These are phyloP conservation scores for Amborella trichopoda DNA, from an alignment of 164 flowering plant species.

Conservation along the genomic window DNA sequence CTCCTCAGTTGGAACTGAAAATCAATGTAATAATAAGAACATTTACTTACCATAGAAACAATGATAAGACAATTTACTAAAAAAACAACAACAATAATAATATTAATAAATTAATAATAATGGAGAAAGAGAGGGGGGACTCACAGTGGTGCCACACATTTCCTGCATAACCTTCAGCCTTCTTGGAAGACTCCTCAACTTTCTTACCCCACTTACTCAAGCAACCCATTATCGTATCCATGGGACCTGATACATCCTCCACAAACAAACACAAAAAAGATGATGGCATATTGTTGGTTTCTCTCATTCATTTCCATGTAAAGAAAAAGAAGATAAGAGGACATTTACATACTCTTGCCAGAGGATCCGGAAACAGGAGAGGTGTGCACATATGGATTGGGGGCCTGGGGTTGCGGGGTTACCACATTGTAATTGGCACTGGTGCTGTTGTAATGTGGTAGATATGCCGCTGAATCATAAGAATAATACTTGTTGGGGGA, in stretches of 20 bases:
- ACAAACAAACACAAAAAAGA: no score
- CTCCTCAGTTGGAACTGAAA: no score
- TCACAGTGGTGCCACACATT: slow-evolving; percentile 66
- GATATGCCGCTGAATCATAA: no score
- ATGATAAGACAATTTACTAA: no score
- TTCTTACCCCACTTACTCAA: slow-evolving; percentile 10
- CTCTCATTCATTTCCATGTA: not conserved
- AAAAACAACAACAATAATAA: no score
- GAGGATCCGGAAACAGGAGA: slow-evolving; percentile 7
- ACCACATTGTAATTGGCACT: no score
- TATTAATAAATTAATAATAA: no score
- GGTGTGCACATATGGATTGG: slow-evolving; percentile 9
- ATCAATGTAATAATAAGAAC: no score
- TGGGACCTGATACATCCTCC: slow-evolving; percentile 1
- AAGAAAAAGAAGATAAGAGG: not conserved
- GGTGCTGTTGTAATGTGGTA: no score
- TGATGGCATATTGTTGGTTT: not conserved
- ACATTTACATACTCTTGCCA: slow-evolving; percentile 7
- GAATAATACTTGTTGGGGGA: no score
- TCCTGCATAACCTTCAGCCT: slow-evolving; percentile 43
- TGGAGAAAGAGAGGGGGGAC: not conserved
- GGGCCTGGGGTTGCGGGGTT: not conserved
- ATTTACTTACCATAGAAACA: no score
- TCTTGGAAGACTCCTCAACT: slow-evolving; percentile 11
- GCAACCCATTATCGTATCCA: slow-evolving; percentile 6